These are phyloP conservation scores for Pluteus cervinus DNA, from an alignment of 768 basidiomycete genomes.

Conservation along the genomic window DNA sequence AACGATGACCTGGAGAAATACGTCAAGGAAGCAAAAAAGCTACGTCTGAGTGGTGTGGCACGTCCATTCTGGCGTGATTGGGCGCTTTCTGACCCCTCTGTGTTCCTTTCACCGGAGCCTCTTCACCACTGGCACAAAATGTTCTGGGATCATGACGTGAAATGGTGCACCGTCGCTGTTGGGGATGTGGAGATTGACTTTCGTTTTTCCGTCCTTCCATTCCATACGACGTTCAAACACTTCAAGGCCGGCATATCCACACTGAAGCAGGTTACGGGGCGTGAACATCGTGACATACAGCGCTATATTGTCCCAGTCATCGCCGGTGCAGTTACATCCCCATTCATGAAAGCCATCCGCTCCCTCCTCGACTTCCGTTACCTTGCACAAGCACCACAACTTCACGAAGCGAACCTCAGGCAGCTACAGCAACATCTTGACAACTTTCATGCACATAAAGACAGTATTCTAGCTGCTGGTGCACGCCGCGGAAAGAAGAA, in stretches of 20 bases:
- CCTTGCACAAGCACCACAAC: conserved; percentile 22
- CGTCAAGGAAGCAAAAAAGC: conserved; percentile 13
- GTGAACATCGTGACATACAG: conserved; percentile 32
- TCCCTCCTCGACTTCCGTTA: conserved; percentile 32
- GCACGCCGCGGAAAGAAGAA: background rate
- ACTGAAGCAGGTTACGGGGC: conserved; percentile 35
- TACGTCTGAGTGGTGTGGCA: conserved; percentile 24
- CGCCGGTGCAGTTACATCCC: conserved; percentile 20
- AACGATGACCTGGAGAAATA: conserved; percentile 20
- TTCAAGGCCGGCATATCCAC: conserved; percentile 31
- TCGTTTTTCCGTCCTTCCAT: conserved; percentile 28
- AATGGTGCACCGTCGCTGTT: conserved; percentile 30
- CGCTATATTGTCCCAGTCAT: conserved; percentile 27
- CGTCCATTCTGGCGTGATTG: conserved; percentile 33
- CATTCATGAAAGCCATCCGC: conserved; percentile 25
- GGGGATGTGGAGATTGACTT: conserved; percentile 27
- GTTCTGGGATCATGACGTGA: conserved; percentile 32
- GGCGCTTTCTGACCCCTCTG: conserved; percentile 22
- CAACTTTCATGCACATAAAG: too few species aligned
- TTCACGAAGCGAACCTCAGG: too few species aligned
- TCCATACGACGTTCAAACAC: conserved; percentile 26
- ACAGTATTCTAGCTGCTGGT: background rate
- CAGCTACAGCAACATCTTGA: too few species aligned
- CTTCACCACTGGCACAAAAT: conserved; percentile 31
- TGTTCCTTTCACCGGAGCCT: conserved; percentile 28